A percentile compares a stretch with the other conserved stretches of the same genome.
Conservation (phyloP, 345 rosid genomes). For the Barbarea vulgaris region DNA sequence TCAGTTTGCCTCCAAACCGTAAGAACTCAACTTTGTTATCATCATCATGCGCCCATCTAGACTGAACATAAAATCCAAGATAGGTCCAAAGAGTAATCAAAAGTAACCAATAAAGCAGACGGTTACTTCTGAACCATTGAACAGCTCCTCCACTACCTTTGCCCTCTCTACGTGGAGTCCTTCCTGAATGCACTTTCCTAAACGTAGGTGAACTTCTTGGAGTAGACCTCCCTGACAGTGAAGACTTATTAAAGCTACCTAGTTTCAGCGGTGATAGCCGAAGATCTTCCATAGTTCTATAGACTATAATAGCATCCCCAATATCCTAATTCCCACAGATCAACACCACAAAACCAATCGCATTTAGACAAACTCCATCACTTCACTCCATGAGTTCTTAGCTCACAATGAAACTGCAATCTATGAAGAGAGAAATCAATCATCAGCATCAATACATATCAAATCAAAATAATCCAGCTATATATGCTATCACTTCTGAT, state of each 20-base stretch:
- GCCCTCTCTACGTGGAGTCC: conserved; percentile 84
- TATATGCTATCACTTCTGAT: not conserved
- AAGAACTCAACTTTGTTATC: conserved; percentile 64
- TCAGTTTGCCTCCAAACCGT: conserved; percentile 62
- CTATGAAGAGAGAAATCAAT: conserved; percentile 8
- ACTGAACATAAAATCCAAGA: conserved; percentile 93
- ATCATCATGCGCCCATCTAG: conserved; percentile 96
- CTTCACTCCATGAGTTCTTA: not conserved
- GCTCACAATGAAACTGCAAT: conserved; percentile 7
- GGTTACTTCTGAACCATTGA: conserved; percentile 82
- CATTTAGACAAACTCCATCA: not conserved
- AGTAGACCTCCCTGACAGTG: conserved; percentile 72
- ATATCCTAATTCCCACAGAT: conserved; percentile 4
- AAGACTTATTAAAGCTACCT: conserved; percentile 66
- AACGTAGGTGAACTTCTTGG: conserved; percentile 73
- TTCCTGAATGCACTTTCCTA: conserved; percentile 63
- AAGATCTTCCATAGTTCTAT: conserved; percentile 62
- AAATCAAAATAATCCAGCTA: not conserved
- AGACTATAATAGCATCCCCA: conserved; percentile 18
- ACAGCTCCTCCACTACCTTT: conserved; percentile 55
- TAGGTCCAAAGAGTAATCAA: conserved; percentile 96
- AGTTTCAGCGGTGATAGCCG: conserved; percentile 58
- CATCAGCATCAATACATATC: conserved; percentile 16
- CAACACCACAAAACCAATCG: not conserved
- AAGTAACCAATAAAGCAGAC: conserved; percentile 86